A percentile compares a stretch with the other conserved stretches of the same genome.
Conservation (phyloP, 345 rosid genomes). For the Brassica rapa region DNA sequence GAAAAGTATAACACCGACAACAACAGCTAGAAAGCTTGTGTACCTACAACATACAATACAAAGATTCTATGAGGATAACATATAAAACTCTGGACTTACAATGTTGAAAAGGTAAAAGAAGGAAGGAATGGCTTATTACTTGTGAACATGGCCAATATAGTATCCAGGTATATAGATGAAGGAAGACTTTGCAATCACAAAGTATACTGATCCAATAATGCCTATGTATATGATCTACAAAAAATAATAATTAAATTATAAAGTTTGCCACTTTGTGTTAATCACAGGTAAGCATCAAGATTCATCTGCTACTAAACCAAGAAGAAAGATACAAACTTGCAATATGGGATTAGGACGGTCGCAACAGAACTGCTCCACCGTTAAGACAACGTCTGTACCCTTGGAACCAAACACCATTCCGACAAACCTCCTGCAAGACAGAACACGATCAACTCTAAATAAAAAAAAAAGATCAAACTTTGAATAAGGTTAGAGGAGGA, state of each 20-base stretch:
- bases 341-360: constrained; percentile 85
- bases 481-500: background rate
- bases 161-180: constrained; percentile 86
- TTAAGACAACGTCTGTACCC: constrained; percentile 54
- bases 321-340: constrained; percentile 51
- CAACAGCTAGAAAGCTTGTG: constrained; percentile 67
- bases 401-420: constrained; percentile 62
- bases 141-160: constrained; percentile 78
- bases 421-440: constrained; percentile 53
- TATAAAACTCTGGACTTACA: too few species aligned
- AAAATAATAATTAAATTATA: background rate
- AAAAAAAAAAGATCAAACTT: background rate
- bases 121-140: constrained; percentile 40
- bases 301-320: background rate
- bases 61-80: too few species aligned
- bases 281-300: background rate
- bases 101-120: background rate
- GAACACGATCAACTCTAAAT: background rate
- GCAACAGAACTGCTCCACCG: constrained; percentile 71
- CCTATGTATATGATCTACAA: constrained; percentile 75
- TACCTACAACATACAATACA: constrained; percentile 47
- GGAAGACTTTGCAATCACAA: constrained; percentile 54
- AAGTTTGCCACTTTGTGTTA: background rate
- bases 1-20: constrained; percentile 71
- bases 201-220: constrained; percentile 71